A percentile compares a stretch with the other conserved stretches of the same genome.
Conservation (phyloP, 129 eudicot species). For the Flaveria ramosissima region DNA sequence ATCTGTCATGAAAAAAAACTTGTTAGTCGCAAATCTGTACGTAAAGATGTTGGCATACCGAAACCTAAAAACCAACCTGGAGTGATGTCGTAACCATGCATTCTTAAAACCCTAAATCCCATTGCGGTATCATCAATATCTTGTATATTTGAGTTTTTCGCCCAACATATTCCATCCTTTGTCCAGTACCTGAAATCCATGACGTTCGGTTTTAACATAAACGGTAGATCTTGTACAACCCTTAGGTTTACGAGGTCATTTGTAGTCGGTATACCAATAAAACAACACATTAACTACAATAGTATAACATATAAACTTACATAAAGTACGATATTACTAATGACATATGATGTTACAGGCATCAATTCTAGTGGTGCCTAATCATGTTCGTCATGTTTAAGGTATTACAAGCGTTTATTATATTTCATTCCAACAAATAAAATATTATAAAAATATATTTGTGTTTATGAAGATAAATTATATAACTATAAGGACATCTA, state of each 20-base stretch:
- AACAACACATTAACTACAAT: not conserved
- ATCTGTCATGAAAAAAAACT: constrained; percentile 42
- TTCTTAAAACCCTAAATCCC: constrained; percentile 82
- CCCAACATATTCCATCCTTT: constrained; percentile 85
- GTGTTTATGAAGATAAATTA: not conserved
- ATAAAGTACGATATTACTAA: not conserved
- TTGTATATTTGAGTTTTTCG: constrained; percentile 71
- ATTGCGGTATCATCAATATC: constrained; percentile 96
- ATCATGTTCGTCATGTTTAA: too few species aligned
- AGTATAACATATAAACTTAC: not conserved
- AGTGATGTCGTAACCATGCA: constrained; percentile 77
- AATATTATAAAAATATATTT: not conserved
- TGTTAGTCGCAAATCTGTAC: not conserved
- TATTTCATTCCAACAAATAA: not conserved
- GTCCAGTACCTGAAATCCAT: constrained; percentile 56
- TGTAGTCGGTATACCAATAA: not conserved
- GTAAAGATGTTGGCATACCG: not conserved
- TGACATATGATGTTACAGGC: not conserved
- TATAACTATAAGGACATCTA: not conserved
- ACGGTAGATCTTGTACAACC: not conserved
- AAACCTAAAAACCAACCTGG: constrained; percentile 45
- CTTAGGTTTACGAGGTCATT: not conserved
- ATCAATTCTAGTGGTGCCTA: not conserved
- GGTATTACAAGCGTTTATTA: too few species aligned
- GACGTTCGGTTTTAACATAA: not conserved